Conservation (phyloP, 257 asterid species). For the Ilex aquifolium region DNA sequence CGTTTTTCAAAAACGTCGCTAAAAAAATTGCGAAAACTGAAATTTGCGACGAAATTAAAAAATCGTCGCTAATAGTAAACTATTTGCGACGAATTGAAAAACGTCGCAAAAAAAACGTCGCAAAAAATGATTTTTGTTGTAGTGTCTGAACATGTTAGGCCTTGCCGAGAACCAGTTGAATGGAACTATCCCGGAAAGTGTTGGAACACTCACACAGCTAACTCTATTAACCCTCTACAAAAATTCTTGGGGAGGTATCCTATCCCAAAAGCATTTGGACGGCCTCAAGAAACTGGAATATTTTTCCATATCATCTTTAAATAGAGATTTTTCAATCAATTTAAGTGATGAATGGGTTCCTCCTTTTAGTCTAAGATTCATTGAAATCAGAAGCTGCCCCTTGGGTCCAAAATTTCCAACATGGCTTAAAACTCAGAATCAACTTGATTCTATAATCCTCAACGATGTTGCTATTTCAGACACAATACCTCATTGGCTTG, state of each 20-base stretch:
- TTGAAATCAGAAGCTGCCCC: constrained; percentile 13
- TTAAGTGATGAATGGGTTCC: constrained; percentile 20
- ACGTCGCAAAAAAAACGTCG: too few relatives aligned
- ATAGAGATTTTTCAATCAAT: constrained; percentile 8
- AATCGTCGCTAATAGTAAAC: too few relatives aligned
- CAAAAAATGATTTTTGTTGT: too few relatives aligned
- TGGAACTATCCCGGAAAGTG: constrained; percentile 8
- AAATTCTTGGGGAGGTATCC: constrained; percentile 12
- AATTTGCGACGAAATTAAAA: too few relatives aligned
- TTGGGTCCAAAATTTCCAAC: constrained; percentile 20
- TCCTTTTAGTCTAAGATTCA: constrained; percentile 18
- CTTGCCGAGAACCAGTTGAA: constrained; percentile 1
- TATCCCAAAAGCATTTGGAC: constrained; percentile 16
- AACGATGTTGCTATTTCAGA: constrained; percentile 13
- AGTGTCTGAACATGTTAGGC: constrained; percentile 1
- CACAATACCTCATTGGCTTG: constrained; percentile 21
- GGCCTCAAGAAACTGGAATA: constrained; percentile 15
- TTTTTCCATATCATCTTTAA: constrained; percentile 14
- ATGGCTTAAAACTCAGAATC: constrained; percentile 21
- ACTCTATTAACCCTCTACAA: background rate
- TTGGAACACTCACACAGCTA: constrained; percentile 4
- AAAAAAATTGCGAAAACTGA: too few relatives aligned
- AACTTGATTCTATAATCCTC: constrained; percentile 10
- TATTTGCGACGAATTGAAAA: too few relatives aligned
- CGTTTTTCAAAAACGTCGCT: too few relatives aligned